Percentiles rank a stretch among this genome's conserved stretches.
Conservation (phyloP, 2,329 filamentous ascomycete species). For the Colletotrichum plurivorum region DNA sequence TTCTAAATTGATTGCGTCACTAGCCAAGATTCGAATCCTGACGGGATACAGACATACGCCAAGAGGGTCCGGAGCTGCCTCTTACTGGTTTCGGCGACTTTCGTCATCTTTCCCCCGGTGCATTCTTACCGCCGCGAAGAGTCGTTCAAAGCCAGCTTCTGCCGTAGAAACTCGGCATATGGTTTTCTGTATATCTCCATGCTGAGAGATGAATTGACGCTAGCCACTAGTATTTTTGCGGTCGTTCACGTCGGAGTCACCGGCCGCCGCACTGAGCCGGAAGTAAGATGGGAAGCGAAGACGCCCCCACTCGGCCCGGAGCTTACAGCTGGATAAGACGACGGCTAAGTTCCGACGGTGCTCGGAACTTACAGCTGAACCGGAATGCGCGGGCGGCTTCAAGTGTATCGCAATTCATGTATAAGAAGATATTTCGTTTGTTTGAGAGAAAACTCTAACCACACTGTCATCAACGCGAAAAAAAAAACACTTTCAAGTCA, state of each 20-base stretch:
- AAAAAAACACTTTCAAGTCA: no score
- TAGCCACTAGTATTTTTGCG: no score
- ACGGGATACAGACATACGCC: neutral
- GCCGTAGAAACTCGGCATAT: no score
- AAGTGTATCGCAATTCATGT: neutral
- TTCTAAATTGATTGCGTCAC: neutral
- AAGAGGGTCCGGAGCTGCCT: no score
- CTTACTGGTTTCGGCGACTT: neutral
- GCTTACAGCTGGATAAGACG: neutral
- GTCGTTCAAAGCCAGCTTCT: no score
- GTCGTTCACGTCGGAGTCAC: no score
- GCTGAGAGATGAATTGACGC: no score
- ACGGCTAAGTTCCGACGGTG: constrained; percentile 10
- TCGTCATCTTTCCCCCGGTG: no score
- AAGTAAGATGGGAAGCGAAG: no score
- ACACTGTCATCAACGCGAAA: neutral
- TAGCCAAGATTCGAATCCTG: neutral
- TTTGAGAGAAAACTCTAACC: neutral
- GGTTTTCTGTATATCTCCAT: no score
- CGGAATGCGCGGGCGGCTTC: neutral
- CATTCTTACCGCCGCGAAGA: no score
- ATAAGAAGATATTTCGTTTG: neutral
- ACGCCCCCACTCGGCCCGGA: neutral
- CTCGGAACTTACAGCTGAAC: constrained; percentile 18
- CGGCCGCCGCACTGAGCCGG: no score